A percentile compares a stretch with the other conserved stretches of the same genome.
phyloP scores from a whole-genome alignment of 805 yeast species.

The Metschnikowia picachoensis region DNA sequence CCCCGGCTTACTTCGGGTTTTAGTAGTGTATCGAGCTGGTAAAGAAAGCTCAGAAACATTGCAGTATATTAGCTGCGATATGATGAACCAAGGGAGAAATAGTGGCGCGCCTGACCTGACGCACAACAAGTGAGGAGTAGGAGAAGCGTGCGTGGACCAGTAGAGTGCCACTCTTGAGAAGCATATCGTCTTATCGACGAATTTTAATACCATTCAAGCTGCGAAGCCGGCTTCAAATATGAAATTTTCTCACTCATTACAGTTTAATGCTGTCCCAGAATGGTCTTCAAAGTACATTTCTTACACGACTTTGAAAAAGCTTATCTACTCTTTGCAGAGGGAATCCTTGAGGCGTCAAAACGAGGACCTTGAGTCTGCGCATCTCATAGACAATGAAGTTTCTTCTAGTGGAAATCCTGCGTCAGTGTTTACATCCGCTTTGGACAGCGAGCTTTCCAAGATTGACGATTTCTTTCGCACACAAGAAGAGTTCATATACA shows the following conservation, averaged over 20 bases:
- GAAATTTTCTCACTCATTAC: constrained; percentile 94
- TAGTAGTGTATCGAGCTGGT: no score
- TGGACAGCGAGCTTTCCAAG: constrained; percentile 73
- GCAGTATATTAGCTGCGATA: no score
- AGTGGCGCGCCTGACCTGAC: no score
- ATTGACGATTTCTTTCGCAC: constrained; percentile 69
- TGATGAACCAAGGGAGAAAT: no score
- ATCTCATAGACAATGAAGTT: constrained; percentile 28
- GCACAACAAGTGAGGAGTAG: no score
- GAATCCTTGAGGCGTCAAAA: constrained; percentile 37
- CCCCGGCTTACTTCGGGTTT: no score
- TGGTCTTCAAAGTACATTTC: constrained; percentile 93
- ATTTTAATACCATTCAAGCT: background rate
- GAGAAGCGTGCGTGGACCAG: no score
- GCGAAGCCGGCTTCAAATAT: constrained; percentile 31
- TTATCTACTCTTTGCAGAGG: constrained; percentile 78
- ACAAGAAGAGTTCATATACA: constrained; percentile 58
- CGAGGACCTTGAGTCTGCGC: constrained; percentile 31
- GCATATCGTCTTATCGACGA: no score
- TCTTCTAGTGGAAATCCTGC: constrained; percentile 40
- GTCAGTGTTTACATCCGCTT: constrained; percentile 60
- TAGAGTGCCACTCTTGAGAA: no score
- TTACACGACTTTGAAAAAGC: constrained; percentile 80
- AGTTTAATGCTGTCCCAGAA: constrained; percentile 97
- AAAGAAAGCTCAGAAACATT: no score